Conservation (phyloP, 2,329 filamentous ascomycete species). For the Diaporthe sp. region DNA sequence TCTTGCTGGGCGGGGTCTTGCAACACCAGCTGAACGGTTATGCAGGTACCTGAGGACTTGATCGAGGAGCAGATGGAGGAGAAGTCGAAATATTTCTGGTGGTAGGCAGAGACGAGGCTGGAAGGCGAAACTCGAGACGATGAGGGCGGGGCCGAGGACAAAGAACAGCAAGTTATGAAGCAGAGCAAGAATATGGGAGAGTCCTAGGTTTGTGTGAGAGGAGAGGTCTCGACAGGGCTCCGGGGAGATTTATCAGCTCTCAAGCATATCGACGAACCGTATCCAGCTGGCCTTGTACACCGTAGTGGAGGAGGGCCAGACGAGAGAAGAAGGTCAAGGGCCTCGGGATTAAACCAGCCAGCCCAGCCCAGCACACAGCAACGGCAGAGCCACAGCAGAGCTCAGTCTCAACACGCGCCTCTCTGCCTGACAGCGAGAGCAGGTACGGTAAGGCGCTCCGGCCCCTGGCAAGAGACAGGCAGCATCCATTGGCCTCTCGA, state of each 20-base stretch:
- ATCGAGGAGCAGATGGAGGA: neutral
- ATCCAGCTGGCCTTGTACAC: conserved; percentile 26
- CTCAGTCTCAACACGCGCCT: conserved; percentile 14
- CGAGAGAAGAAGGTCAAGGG: conserved; percentile 22
- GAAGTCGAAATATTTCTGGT: neutral
- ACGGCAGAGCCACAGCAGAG: neutral
- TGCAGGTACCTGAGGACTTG: conserved; percentile 1
- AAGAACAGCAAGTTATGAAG: conserved; percentile 4
- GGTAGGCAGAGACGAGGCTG: conserved; percentile 12
- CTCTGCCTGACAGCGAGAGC: conserved; percentile 12
- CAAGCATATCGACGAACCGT: conserved; percentile 24
- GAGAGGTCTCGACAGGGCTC: conserved; percentile 16
- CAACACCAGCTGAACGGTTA: neutral
- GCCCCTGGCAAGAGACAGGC: conserved; percentile 34
- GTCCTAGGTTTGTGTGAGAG: conserved; percentile 8
- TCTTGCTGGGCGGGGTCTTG: neutral
- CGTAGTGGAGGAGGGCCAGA: conserved; percentile 21
- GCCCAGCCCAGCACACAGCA: conserved; percentile 5
- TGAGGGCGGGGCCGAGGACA: neutral
- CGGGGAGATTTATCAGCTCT: conserved; percentile 36
- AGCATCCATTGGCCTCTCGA: conserved; percentile 39
- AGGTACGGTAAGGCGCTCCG: conserved; percentile 14
- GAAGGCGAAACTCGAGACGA: conserved; percentile 1
- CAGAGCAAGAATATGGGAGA: conserved; percentile 21
- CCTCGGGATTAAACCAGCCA: conserved; percentile 13